Evolutionary conservation across 352 stramenopile genomes (phyloP), one percentile per base, ranked within the genome.

Genomic region (Phytophthora cajani): DNA sequence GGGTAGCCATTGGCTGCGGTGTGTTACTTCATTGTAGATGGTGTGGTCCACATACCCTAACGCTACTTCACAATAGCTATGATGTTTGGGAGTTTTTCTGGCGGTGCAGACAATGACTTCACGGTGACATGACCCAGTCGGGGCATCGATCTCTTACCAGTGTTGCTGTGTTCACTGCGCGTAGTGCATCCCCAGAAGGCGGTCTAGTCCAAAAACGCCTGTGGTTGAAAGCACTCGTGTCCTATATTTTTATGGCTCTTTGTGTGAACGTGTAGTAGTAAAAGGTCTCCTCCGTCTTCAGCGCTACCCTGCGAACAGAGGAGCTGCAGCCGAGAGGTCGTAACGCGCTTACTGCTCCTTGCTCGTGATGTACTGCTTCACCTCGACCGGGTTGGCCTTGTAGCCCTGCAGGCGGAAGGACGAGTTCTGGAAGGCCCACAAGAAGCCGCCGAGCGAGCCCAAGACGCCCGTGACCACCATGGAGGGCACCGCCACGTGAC

Each of bases 381-480:
- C 85, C 61, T 92, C 83, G 47, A 75, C 69, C 46, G 60, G 63
- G 71, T 92, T 94, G 23, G 74, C 64, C 58, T 84, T 77, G 78
- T 82, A 93, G 47, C 88, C 87, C 74, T 93, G 84, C 50, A 95
- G 83, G 70, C 85, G 84, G 71, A 92, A 89, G 30, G 78, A 88
- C 64, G 85, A 93, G 78, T 84, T 94, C 80, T 95, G 86, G 73
- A 87, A 95, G 30, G 88, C 85, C 80, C 79, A 91, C 70, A 95
- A 46, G 64, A 90, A 92, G 63, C 86, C 88, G 49, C 85, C 88
- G 46, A 94, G 67, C 33, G 83, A 91, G 73, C 88, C 88, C 19
- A 95, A 69, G 16, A 94, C 12, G 27, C 88, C 88, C 25, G 85
- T 95, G 25, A 91, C 85, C 58, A 84, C 82, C 83, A 91, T 93